phyloP scores from a whole-genome alignment of 2,329 filamentous ascomycete species.

The Scedosporium minutisporum region DNA sequence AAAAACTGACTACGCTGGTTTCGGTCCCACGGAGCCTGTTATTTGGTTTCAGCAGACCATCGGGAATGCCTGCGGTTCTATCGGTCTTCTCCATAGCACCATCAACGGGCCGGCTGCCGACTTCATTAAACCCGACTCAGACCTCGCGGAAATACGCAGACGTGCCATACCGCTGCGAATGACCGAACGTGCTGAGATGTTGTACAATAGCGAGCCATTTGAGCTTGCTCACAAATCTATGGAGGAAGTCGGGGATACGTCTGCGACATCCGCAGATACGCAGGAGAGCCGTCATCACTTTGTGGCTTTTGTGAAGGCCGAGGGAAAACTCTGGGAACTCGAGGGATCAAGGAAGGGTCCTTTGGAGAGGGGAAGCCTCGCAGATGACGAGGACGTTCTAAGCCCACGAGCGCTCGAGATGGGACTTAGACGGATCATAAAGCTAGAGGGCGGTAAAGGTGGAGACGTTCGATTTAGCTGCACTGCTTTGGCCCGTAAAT shows the following conservation, averaged over 20 bases:
- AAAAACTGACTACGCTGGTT: background rate
- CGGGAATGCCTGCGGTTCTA: slow-evolving; percentile 70
- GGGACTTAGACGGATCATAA: slow-evolving; percentile 9
- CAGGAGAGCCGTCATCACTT: slow-evolving; percentile 59
- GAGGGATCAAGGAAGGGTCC: slow-evolving; percentile 11
- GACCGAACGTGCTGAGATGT: slow-evolving; percentile 51
- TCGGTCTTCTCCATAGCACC: slow-evolving; percentile 66
- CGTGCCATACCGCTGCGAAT: slow-evolving; percentile 52
- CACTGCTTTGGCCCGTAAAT: slow-evolving; percentile 9
- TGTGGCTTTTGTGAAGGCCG: slow-evolving; percentile 30
- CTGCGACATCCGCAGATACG: slow-evolving; percentile 47
- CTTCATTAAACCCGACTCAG: slow-evolving; percentile 44
- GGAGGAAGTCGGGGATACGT: slow-evolving; percentile 58
- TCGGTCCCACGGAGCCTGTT: background rate
- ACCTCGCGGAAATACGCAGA: slow-evolving; percentile 48
- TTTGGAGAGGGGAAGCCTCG: slow-evolving; percentile 7
- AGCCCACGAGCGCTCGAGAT: slow-evolving; percentile 7
- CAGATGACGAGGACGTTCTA: slow-evolving; percentile 9
- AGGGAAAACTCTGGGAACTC: slow-evolving; percentile 11
- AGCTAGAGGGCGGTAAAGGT: background rate
- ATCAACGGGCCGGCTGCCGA: slow-evolving; percentile 53
- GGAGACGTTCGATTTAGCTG: slow-evolving; percentile 10
- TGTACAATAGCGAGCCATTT: slow-evolving; percentile 62
- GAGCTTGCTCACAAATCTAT: slow-evolving; percentile 66
- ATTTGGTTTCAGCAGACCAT: slow-evolving; percentile 84